Evolutionary conservation across 129 eudicot species (phyloP), one percentile per base, ranked within the genome.

Genomic region (Flaveria brownii): DNA sequence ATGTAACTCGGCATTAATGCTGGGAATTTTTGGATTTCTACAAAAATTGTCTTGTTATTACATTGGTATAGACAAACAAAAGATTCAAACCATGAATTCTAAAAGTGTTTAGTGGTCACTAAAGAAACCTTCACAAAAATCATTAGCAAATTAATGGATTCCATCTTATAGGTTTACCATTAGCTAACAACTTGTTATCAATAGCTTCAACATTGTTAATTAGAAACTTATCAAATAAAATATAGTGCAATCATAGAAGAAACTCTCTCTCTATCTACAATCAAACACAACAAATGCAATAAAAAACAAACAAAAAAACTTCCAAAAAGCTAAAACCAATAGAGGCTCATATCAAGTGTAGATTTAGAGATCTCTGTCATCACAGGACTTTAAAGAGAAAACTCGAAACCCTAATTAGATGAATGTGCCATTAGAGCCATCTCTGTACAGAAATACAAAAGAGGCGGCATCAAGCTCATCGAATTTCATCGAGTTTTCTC

Each of bases 301-400:
- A 3, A 12, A 15, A n/a, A 16, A 1, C 14, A 4, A 6, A 49
- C 4, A 0, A 28, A 70, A 22, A 59, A 22, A 59, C 23, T 25
- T 36, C 26, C 22, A 1, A 42, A 49, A 11, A 25, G 22, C 5
- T 1, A 4, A 59, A 45, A 45, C 2, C 12, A 0, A 15, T n/a
- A 75, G 39, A 70, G 39, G 83, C 83, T 79, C 83, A 79, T 79
- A 79, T 72, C 83, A 79, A 79, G 78, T 79, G 83, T 79, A 79
- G 83, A 23, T 79, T 79, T 72, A 33, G 83, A 79, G 83, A 79
- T 79, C 83, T 79, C 83, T 79, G 83, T 79, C 83, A 80, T 80
- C 74, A 78, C 69, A 6, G n/a, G 20, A 10, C 15, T 30, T n/a
- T 62, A 28, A 50, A 47, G 39, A 33, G 20, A 71, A 49, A 51